Evolutionary conservation across 768 basidiomycete genomes (phyloP), one percentile per base, ranked within the genome.

Genomic region (Lactarius sp.): DNA sequence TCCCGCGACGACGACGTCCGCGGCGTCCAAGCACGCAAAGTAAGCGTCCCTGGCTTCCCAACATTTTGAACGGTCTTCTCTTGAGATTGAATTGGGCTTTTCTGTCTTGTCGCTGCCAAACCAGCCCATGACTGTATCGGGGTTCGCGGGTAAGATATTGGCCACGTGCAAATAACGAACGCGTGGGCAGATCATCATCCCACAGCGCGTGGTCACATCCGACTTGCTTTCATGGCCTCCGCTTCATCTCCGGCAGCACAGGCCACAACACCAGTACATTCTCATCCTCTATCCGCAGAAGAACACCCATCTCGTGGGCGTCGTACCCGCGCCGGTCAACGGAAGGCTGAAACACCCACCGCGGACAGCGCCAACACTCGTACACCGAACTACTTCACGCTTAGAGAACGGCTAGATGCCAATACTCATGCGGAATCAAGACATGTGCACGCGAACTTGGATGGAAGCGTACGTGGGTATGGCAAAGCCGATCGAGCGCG

Each of bases 41-140:
- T 96, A 97, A 3, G 78, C 77, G 73, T 98, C 94, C 59, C 94
- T 78, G 20, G 78, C 75, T 37, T 89, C 86, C 94, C 94, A 98
- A 76, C 95, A 98, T 62, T 81, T 81, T 66, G 87, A 78, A 7
- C 95, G 83, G 69, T 90, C 85, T 71, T 87, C 77, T 46, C 90
- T 77, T 3, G 81, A 82, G 1, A 76, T 74, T 3, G 78, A 72
- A 14, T 74, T 68, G 4, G 77, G 74, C 49, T 79, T 77, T 62
- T 83, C 78, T 27, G 68, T 6, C 63, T 75, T 78, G 41, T 67
- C 72, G 36, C 72, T 69, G 52, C 72, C 71, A 65, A 80, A 81
- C 75, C 75, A 75, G 62, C 72, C 74, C 74, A 75, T 69, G 46
- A 33, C 34, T 31, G 51, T 44, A 20, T 33, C 14, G 3, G 18